A percentile compares a stretch with the other conserved stretches of the same genome.
Evolutionary conservation across 2,329 filamentous ascomycete genomes (phyloP).

Genomic region (Microthyrium microscopicum): DNA sequence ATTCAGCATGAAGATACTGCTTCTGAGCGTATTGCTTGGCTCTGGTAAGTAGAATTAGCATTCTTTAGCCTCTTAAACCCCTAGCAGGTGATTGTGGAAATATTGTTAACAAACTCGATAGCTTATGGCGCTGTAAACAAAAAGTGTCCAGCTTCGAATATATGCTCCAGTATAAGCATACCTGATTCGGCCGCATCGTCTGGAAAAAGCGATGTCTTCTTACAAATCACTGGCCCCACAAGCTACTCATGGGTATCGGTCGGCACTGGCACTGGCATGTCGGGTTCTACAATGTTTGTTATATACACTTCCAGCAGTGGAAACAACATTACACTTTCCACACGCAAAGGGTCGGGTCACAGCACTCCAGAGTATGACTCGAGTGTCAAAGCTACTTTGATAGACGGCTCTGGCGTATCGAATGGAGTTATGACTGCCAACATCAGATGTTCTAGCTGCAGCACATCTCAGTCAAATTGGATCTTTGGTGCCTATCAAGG

Average conservation of each 20-base stretch:
- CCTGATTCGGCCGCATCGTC: slow-evolving; percentile 33
- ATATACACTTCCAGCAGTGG: slow-evolving; percentile 36
- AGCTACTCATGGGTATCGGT: slow-evolving; percentile 37
- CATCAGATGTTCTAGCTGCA: slow-evolving; percentile 27
- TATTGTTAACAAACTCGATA: no score
- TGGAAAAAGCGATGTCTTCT: slow-evolving; percentile 38
- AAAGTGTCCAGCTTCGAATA: no score
- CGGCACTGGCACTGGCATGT: slow-evolving; percentile 38
- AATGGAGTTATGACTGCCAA: slow-evolving; percentile 39
- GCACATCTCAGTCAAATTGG: no score
- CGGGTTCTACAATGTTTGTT: slow-evolving; percentile 40
- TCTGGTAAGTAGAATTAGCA: no score
- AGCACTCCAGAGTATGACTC: slow-evolving; percentile 25
- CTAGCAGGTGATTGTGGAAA: no score
- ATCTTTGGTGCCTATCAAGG: slow-evolving; percentile 33
- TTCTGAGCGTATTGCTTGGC: no score
- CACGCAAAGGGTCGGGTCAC: slow-evolving; percentile 30
- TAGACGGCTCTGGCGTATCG: slow-evolving; percentile 36
- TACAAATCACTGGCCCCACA: slow-evolving; percentile 38
- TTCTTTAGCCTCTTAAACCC: no score
- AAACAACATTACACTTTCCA: slow-evolving; percentile 40
- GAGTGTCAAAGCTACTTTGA: slow-evolving; percentile 27
- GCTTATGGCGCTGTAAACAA: no score
- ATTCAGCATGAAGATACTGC: no score
- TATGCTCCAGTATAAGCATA: no score